Conservation (phyloP, 176 grass and related monocot species). For the Alloteropsis semialata region DNA sequence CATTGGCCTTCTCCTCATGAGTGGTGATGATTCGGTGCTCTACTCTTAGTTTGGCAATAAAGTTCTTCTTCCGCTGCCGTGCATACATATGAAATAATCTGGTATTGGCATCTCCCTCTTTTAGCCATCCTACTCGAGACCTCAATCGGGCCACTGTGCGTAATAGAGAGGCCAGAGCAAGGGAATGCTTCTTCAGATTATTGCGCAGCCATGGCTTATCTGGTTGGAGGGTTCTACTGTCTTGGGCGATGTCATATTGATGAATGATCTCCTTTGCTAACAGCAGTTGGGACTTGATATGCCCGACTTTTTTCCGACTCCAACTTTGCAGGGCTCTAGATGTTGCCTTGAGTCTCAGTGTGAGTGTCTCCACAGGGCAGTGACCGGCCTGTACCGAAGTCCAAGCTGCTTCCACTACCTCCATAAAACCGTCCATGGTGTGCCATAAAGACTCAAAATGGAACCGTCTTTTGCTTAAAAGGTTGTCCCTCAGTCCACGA, state of each 20-base stretch:
- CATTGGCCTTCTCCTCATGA: not conserved
- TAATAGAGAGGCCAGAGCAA: not conserved
- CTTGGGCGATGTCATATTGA: too few relatives aligned
- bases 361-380: not conserved
- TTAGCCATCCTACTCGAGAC: not conserved
- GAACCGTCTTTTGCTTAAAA: not conserved
- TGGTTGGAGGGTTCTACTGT: not conserved
- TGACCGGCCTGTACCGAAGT: not conserved
- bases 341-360: not conserved
- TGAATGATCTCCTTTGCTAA: too few relatives aligned
- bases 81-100: not conserved
- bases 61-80: too few relatives aligned
- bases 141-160: not conserved
- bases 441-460: not conserved
- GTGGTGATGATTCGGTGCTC: not conserved
- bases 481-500: not conserved
- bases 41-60: not conserved
- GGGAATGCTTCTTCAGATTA: not conserved
- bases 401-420: not conserved
- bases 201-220: not conserved
- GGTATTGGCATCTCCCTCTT: not conserved
- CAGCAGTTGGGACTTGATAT: too few relatives aligned
- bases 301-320: too few relatives aligned
- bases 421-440: not conserved
- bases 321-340: not conserved